Percentiles rank a stretch among this genome's conserved stretches.
Conservation (phyloP, 352 stramenopile species). For the Thalassiosira delicatula region DNA sequence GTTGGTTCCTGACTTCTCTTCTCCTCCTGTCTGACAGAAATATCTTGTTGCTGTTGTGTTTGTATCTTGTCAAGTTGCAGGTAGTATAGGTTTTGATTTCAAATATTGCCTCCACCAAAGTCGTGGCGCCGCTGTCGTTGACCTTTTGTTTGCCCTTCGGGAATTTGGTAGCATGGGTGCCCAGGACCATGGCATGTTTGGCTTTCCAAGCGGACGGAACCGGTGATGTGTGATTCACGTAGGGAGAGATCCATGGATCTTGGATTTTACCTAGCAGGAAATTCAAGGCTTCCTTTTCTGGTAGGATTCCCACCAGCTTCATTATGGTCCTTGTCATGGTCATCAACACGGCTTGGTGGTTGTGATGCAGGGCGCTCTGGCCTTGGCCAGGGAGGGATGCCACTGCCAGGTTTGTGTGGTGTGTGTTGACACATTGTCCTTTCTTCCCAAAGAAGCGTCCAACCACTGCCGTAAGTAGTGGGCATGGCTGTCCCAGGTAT, state of each 20-base stretch:
- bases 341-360: neutral
- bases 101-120: slow-evolving; percentile 19
- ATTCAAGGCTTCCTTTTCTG: neutral
- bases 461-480: neutral
- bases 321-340: too few species aligned
- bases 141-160: slow-evolving; percentile 3
- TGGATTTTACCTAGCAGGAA: neutral
- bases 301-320: neutral
- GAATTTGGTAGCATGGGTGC: slow-evolving; percentile 27
- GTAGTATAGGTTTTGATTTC: slow-evolving; percentile 32
- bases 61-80: slow-evolving; percentile 24
- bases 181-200: slow-evolving; percentile 14
- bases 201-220: neutral
- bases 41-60: slow-evolving; percentile 9
- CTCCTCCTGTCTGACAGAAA: neutral
- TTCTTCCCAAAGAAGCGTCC: slow-evolving; percentile 1
- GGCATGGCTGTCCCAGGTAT: slow-evolving; percentile 14
- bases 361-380: neutral
- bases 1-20: slow-evolving; percentile 8
- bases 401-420: slow-evolving; percentile 20
- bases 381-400: neutral
- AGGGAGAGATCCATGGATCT: neutral
- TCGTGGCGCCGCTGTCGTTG: slow-evolving; percentile 26
- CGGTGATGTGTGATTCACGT: neutral
- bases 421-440: too few species aligned